Evolutionary conservation across 306 rosid genomes (phyloP).

Genomic region (Fragaria nilgerrensis): DNA sequence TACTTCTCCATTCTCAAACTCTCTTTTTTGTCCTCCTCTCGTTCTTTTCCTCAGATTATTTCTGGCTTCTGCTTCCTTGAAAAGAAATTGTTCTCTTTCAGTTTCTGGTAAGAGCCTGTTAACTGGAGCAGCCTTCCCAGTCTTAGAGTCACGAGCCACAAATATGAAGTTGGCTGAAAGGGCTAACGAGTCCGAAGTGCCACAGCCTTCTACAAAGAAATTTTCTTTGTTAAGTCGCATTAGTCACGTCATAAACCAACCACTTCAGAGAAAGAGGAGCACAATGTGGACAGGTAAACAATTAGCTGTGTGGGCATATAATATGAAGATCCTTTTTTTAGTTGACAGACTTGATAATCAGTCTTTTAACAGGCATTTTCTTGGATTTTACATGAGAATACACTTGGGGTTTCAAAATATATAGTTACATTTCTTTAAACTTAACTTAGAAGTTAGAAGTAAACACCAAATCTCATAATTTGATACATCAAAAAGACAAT

Average conservation of each 20-base stretch:
- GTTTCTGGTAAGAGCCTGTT: constrained; percentile 79
- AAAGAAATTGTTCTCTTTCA: constrained; percentile 59
- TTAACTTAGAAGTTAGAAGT: neutral
- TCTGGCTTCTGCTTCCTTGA: constrained; percentile 76
- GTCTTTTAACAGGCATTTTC: neutral
- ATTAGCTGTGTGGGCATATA: neutral
- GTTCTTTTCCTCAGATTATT: constrained; percentile 62
- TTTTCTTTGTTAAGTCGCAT: neutral
- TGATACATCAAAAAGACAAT: neutral
- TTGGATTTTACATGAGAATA: neutral
- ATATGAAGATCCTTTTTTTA: neutral
- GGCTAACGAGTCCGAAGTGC: constrained; percentile 47
- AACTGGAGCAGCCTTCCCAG: constrained; percentile 87
- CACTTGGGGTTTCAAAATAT: neutral
- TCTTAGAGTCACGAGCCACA: constrained; percentile 90
- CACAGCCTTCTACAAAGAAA: constrained; percentile 39
- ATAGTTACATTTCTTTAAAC: neutral
- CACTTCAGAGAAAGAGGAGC: neutral
- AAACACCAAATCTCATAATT: neutral
- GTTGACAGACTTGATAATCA: neutral
- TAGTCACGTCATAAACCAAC: neutral
- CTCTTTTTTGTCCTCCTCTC: constrained; percentile 52
- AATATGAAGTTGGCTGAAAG: constrained; percentile 92
- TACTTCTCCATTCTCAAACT: constrained; percentile 43
- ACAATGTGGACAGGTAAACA: neutral